phyloP scores from a whole-genome alignment of 331 rosid species.

The Rhamnella rubrinervis region DNA sequence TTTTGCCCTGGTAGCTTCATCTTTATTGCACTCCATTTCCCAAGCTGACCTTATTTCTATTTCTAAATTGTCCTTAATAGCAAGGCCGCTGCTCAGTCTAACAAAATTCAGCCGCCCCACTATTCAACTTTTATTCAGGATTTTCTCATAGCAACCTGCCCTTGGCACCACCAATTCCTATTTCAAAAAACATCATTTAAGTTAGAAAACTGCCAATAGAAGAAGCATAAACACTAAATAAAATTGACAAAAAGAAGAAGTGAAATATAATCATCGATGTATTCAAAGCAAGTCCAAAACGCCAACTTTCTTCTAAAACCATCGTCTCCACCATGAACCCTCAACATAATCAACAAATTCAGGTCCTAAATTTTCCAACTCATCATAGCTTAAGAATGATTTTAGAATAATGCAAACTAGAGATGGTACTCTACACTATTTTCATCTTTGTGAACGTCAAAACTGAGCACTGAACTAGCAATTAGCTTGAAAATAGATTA shows the following conservation, averaged over 20 bases:
- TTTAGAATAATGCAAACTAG: background rate
- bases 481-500: background rate
- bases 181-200: too few species aligned
- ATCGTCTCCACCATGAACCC: conserved; percentile 10
- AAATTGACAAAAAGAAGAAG: background rate
- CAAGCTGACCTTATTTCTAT: background rate
- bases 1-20: conserved; percentile 42
- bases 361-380: background rate
- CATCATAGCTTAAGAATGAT: background rate
- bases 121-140: too few species aligned
- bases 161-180: too few species aligned
- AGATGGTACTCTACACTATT: background rate
- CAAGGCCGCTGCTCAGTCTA: conserved; percentile 15
- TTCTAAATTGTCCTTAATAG: background rate
- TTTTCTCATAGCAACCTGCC: too few species aligned
- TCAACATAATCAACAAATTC: conserved; percentile 1
- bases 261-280: too few species aligned
- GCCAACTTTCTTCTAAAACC: background rate
- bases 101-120: conserved; percentile 13
- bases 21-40: conserved; percentile 46
- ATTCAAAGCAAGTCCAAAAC: background rate
- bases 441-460: background rate
- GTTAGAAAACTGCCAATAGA: too few species aligned
- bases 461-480: background rate
- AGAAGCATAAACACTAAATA: background rate